Percentiles rank a stretch among this genome's conserved stretches.
Evolutionary conservation across 148 eudicot genomes (phyloP).

Genomic region (Rheum nobile): DNA sequence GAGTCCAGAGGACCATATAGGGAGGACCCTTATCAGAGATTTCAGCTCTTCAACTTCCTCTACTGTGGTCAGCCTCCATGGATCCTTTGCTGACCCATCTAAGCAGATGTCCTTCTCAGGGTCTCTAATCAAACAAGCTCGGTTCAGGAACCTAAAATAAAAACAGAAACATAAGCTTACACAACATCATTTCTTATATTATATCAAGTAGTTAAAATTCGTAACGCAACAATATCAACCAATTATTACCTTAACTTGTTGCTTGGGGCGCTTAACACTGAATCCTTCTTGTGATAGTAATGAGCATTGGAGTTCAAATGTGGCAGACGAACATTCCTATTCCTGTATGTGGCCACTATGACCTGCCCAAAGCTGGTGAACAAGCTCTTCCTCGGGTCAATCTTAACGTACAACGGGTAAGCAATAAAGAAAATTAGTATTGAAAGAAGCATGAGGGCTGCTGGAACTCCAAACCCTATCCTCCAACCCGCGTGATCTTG

Average conservation of each 20-base stretch:
- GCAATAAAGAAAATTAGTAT: slow-evolving; percentile 43
- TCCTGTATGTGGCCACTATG: slow-evolving; percentile 42
- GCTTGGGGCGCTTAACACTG: slow-evolving; percentile 28
- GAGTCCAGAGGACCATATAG: slow-evolving; percentile 67
- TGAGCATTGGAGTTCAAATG: slow-evolving; percentile 14
- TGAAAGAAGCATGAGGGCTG: slow-evolving; percentile 49
- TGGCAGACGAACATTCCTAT: slow-evolving; percentile 28
- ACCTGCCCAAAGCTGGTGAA: slow-evolving; percentile 46
- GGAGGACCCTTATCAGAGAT: slow-evolving; percentile 49
- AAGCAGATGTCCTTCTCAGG: slow-evolving; percentile 35
- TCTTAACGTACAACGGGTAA: slow-evolving; percentile 42
- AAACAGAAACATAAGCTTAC: not conserved
- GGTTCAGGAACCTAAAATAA: slow-evolving; percentile 48
- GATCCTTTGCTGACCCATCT: slow-evolving; percentile 31
- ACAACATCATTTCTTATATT: not conserved
- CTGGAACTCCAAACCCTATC: slow-evolving; percentile 73
- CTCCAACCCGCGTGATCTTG: slow-evolving; percentile 78
- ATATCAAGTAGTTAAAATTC: not conserved
- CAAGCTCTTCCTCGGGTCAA: slow-evolving; percentile 38
- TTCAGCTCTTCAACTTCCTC: slow-evolving; percentile 74
- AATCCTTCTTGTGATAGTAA: slow-evolving; percentile 32
- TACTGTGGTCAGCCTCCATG: slow-evolving; percentile 53
- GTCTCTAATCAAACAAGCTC: slow-evolving; percentile 54
- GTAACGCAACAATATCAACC: not conserved
- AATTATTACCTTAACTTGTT: slow-evolving; percentile 36